Evolutionary conservation across 2,329 filamentous ascomycete species (phyloP), one percentile per base, ranked within the genome.

Genomic region (Neonectria ditissima): DNA sequence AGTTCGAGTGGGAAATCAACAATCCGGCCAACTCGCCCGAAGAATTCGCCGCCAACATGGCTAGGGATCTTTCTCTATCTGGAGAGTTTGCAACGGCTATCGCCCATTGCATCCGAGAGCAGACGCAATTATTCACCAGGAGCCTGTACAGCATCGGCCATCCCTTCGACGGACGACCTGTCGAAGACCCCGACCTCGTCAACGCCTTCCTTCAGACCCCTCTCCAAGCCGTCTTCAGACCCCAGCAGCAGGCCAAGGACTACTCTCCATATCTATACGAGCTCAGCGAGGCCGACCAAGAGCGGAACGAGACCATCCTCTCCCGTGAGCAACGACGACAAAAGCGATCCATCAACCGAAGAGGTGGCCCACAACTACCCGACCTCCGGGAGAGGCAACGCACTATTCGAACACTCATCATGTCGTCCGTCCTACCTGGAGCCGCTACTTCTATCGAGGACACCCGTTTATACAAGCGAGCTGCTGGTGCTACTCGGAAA

Each of bases 1-100:
- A 98, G 77, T 98, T 99, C 66, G 96, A 99, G 79, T 99, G 96
- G 96, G 96, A 99, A 73, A 94, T 98, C 76, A 98, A 98, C 80
- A 97, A 97, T 77, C 92, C 94, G 0, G 82, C 91, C 58, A 99
- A 99, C 78, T 97, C 92, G 0, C 94, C 96, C 2, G 96, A 99
- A 80, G 93, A 97, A 62, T 99, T 99, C 77, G 96, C 96, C 26
- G 84, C 88, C 65, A 90, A 90, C 76, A 97, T 98, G 93, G 90
- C 94, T 0, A 88, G 89, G 63, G 96, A 99, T 74, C 85, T 99
- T 26, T 94, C 94, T 5, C 86, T 99, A 18, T 93, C 93, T 1
- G 96, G 96, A 67, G 96, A 99, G 78, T 99, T 99, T 74, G 94
- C 93, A 2, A 99, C 96, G 0, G 95, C 96, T 8, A 98, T 99